Evolutionary conservation across 1,139 yeast species (phyloP), one percentile per base, ranked within the genome.

Genomic region (Scheffersomyces segobiensis): DNA sequence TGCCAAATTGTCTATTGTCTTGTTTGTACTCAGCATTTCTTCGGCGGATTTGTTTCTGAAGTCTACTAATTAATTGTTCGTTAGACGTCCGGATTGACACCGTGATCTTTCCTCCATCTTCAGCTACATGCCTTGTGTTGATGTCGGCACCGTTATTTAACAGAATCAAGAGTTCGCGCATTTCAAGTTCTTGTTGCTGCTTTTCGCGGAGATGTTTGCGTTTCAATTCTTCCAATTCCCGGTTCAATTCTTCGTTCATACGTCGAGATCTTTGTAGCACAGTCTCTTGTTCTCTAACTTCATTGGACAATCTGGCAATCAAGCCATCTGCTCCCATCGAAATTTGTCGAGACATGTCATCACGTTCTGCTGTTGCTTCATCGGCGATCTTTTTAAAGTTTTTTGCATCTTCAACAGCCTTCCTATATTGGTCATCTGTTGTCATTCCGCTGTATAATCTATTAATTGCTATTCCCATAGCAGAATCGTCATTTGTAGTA

Each of bases 391-490:
- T 87, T 53, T 85, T 84, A 52, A 88, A 75, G 39, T 84, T 87
- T 63, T 87, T 87, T 19, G 89, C 87, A 63, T 93, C 98, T 53
- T 83, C 74, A 57, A 89, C 78, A 0, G 97, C 97, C 59, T 88
- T 82, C 57, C 90, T 80, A 21, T 97, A 97, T 72, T 89, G 90
- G 60, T 93, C 97, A 72, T 95, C 99, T 0, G 97, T 91, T 65
- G 88, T 88, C 72, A 93, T 82, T n/a, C 93, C 84, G 56, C 92
- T 87, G 61, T 87, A 82, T 57, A 95, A 80, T 61, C 89, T 81
- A 67, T 92, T 96, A 50, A 95, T 90, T 0, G 97, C 93, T 63
- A 92, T 87, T 55, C 91, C 92, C 66, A 93, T 83, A 5, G 93
- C 91, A 8, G 93, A 83, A 51, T 89, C 91, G 61, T 88, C 88